A percentile compares a stretch with the other conserved stretches of the same genome.
Evolutionary conservation across 768 basidiomycete genomes (phyloP).

Genomic region (Lentinus brumalis): DNA sequence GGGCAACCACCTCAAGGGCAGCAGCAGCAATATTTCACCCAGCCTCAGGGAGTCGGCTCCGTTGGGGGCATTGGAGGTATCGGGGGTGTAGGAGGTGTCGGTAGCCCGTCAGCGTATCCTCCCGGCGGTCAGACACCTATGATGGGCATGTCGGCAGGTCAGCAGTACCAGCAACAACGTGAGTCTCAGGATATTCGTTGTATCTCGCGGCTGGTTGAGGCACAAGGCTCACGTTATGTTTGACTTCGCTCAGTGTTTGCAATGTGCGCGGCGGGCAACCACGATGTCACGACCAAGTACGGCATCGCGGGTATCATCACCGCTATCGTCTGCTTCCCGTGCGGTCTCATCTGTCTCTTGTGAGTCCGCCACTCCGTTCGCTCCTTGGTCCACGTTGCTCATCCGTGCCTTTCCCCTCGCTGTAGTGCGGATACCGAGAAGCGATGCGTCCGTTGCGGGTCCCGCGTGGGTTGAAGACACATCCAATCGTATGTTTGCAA

Average conservation of each 20-base stretch:
- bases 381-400: neutral
- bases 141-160: conserved; percentile 13
- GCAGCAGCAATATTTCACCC: neutral
- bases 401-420: neutral
- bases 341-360: conserved; percentile 26
- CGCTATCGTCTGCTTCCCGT: conserved; percentile 27
- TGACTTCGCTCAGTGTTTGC: conserved; percentile 20
- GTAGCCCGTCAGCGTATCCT: neutral
- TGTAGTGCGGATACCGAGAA: conserved; percentile 18
- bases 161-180: conserved; percentile 26
- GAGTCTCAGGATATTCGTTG: neutral
- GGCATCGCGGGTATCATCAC: conserved; percentile 25
- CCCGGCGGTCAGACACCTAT: conserved; percentile 1
- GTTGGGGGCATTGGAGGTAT: neutral
- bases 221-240: neutral
- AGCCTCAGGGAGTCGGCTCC: neutral
- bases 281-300: conserved; percentile 23
- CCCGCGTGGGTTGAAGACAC: conserved; percentile 1
- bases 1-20: neutral
- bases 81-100: neutral
- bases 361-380: conserved; percentile 10
- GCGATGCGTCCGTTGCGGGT: conserved; percentile 28
- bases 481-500: neutral
- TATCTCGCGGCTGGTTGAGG: neutral
- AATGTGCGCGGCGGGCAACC: conserved; percentile 21